Evolutionary conservation across 1,139 yeast genomes (phyloP).

Genomic region (Hansenula anomala): DNA sequence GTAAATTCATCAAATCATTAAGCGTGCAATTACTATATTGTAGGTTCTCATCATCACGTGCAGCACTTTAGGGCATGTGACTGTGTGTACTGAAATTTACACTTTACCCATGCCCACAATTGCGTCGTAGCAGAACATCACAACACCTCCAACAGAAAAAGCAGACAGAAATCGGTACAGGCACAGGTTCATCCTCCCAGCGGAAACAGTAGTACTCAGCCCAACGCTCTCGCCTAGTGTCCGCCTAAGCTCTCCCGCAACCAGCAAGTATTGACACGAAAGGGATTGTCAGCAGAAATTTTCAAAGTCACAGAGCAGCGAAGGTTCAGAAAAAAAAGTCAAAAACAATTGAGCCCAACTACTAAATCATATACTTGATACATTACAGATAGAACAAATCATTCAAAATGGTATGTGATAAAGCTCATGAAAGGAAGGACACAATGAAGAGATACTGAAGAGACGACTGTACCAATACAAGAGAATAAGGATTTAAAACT

Average conservation of each 20-base stretch:
- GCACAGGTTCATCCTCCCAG: no score
- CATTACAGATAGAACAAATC: conserved; percentile 9
- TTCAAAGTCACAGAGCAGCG: neutral
- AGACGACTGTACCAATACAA: conserved; percentile 1
- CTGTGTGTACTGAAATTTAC: no score
- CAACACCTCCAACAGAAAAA: no score
- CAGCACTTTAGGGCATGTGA: no score
- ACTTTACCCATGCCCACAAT: no score
- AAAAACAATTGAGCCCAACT: neutral
- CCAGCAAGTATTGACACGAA: no score
- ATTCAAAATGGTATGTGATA: conserved; percentile 31
- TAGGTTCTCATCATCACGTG: conserved; percentile 1
- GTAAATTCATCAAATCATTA: neutral
- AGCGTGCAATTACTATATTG: neutral
- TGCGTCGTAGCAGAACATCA: no score
- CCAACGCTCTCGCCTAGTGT: neutral
- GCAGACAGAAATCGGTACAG: no score
- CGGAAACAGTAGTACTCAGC: neutral
- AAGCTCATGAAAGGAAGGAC: neutral
- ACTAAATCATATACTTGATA: neutral
- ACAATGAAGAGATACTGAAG: neutral
- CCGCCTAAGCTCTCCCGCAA: neutral
- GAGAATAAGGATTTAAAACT: neutral
- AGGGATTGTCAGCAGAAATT: no score
- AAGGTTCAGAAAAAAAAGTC: neutral